Evolutionary conservation across 345 rosid genomes (phyloP).

Genomic region (Jatropha curcas): DNA sequence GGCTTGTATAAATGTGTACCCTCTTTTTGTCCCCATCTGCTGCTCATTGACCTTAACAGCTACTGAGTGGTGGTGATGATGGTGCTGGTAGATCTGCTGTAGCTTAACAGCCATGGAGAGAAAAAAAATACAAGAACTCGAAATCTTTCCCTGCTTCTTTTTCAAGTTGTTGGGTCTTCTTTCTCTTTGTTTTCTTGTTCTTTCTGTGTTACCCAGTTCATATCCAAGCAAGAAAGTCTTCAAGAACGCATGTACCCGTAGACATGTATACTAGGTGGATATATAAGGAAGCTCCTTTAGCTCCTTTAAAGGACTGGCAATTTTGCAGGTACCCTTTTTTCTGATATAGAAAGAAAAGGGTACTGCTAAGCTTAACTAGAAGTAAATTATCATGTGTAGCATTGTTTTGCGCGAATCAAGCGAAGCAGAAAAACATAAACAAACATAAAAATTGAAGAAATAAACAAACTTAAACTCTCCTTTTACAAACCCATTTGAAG

Average conservation of each 20-base stretch:
- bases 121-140: constrained; percentile 3
- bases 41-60: constrained; percentile 61
- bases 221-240: constrained; percentile 43
- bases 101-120: constrained; percentile 59
- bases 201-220: constrained; percentile 47
- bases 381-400: constrained; percentile 38
- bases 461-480: constrained; percentile 15
- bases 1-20: constrained; percentile 66
- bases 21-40: constrained; percentile 53
- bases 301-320: constrained; percentile 19
- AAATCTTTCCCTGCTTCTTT: constrained; percentile 11
- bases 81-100: constrained; percentile 42
- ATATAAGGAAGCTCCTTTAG: constrained; percentile 7
- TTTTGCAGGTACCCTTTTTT: constrained; percentile 24
- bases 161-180: constrained; percentile 11
- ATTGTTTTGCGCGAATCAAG: constrained; percentile 51
- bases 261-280: constrained; percentile 2
- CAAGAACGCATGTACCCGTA: constrained; percentile 26
- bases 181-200: constrained; percentile 22
- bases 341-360: constrained; percentile 26
- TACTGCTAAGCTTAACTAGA: constrained; percentile 25
- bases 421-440: constrained; percentile 11
- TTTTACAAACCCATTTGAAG: constrained; percentile 8
- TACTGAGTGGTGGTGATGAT: constrained; percentile 46
- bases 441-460: constrained; percentile 6